These are phyloP conservation scores for Gaertneriomyces sp. DNA, from an alignment of 192 early-diverging fungal species.

Conservation along the genomic window DNA sequence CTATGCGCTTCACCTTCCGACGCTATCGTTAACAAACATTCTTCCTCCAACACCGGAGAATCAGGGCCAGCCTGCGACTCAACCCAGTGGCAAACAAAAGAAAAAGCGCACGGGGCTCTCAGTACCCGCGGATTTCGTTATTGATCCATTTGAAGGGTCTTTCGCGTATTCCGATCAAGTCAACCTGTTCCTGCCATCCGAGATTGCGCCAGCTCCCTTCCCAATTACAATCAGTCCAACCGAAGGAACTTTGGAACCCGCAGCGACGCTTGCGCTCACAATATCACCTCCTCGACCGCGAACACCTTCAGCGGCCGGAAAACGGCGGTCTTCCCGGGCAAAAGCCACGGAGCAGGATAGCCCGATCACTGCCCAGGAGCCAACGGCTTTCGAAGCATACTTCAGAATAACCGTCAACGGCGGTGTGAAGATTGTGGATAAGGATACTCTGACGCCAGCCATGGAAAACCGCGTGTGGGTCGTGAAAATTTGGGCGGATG, in stretches of 20 bases:
- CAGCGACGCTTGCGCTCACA: conserved; percentile 21
- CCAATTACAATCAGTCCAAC: conserved; percentile 23
- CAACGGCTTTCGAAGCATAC: conserved; percentile 35
- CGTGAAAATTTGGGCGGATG: conserved; percentile 13
- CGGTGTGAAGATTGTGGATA: conserved; percentile 35
- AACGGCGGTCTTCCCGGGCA: neutral
- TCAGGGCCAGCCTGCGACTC: neutral
- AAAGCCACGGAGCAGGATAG: neutral
- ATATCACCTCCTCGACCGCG: conserved; percentile 7
- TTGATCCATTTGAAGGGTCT: conserved; percentile 33
- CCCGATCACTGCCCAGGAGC: conserved; percentile 7
- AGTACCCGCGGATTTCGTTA: conserved; percentile 36
- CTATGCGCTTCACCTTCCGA: neutral
- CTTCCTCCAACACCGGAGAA: conserved; percentile 5
- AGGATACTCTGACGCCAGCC: conserved; percentile 19
- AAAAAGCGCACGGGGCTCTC: conserved; percentile 29
- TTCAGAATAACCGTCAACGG: conserved; percentile 45
- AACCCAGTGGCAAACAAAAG: conserved; percentile 32
- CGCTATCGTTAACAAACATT: conserved; percentile 13
- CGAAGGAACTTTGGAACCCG: conserved; percentile 42
- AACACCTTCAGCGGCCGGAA: neutral
- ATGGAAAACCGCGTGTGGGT: conserved; percentile 31
- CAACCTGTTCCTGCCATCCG: conserved; percentile 7
- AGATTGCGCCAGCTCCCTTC: conserved; percentile 1
- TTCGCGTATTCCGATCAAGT: conserved; percentile 32